Evolutionary conservation across 768 basidiomycete genomes (phyloP).

Genomic region (Lactarius sp.): DNA sequence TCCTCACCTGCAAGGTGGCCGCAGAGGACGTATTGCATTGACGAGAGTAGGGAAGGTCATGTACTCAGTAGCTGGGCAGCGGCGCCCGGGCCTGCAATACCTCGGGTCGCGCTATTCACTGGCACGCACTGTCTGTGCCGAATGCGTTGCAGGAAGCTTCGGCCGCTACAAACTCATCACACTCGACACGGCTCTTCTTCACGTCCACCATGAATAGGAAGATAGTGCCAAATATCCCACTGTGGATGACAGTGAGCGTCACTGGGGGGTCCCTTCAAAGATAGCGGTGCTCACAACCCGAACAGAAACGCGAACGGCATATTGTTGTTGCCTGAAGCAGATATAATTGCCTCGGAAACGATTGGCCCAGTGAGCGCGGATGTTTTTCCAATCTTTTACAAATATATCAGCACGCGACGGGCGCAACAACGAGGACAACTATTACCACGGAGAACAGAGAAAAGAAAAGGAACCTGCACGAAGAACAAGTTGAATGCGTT

Average conservation of each 20-base stretch:
- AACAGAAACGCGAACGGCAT: conserved; percentile 76
- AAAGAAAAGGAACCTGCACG: conserved; percentile 61
- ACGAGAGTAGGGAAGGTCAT: too few relatives aligned
- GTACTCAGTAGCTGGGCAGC: too few relatives aligned
- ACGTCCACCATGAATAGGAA: conserved; percentile 63
- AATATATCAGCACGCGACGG: background rate
- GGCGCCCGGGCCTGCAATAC: too few relatives aligned
- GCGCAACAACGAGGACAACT: background rate
- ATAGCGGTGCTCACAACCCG: conserved; percentile 44
- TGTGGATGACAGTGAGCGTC: conserved; percentile 26
- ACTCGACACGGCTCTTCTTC: conserved; percentile 58
- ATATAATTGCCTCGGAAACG: conserved; percentile 70
- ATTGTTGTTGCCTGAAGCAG: conserved; percentile 61
- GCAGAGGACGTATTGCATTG: too few relatives aligned
- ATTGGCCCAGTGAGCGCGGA: conserved; percentile 74
- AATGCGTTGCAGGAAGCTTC: conserved; percentile 45
- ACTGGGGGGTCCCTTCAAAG: background rate
- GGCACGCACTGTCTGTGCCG: background rate
- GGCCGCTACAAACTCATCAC: conserved; percentile 54
- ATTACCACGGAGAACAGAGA: conserved; percentile 66
- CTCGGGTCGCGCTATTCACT: background rate
- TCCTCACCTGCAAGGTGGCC: too few relatives aligned
- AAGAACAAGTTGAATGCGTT: background rate
- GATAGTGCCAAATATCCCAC: conserved; percentile 48
- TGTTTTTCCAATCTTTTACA: conserved; percentile 59